Conservation (phyloP, 495 filamentous ascomycete species). For the Hypoxylon crocopeplum region DNA sequence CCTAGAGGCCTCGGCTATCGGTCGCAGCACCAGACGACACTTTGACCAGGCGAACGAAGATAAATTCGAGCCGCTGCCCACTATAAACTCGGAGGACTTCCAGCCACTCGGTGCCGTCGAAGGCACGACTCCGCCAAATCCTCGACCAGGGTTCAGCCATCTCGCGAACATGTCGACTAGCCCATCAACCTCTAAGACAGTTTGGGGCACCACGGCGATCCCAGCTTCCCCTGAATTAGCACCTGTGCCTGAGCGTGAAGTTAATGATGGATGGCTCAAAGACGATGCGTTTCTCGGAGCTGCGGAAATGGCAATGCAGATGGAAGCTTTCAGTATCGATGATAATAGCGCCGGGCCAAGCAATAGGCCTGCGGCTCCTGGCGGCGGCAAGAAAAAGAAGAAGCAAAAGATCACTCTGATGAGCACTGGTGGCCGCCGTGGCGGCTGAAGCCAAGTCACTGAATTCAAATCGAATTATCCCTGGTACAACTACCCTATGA, state of each 20-base stretch:
- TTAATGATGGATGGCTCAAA: conserved; percentile 81
- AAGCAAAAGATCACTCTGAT: conserved; percentile 93
- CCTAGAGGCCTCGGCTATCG: conserved; percentile 65
- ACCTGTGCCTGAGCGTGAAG: conserved; percentile 49
- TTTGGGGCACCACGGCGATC: conserved; percentile 83
- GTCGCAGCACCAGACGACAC: conserved; percentile 45
- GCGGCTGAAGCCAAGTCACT: conserved; percentile 17
- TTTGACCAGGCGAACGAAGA: conserved; percentile 46
- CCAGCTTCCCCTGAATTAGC: conserved; percentile 55
- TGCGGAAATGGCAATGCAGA: no score
- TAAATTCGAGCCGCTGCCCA: conserved; percentile 39
- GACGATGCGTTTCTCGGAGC: conserved; percentile 54
- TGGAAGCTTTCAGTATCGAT: conserved; percentile 53
- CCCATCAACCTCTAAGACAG: conserved; percentile 75
- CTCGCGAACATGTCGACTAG: conserved; percentile 72
- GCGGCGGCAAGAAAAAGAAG: conserved; percentile 83
- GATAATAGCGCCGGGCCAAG: conserved; percentile 31
- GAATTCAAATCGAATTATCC: no score
- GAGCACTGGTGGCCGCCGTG: conserved; percentile 69
- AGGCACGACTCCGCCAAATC: conserved; percentile 48
- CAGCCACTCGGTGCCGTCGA: conserved; percentile 63
- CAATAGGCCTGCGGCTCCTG: conserved; percentile 30
- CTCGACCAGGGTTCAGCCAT: conserved; percentile 49
- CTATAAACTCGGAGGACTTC: conserved; percentile 64
- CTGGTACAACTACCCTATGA: no score